Base-by-base conservation (phyloP, 805 yeast genomes). In the Phaffomyces antillensis region DNA sequence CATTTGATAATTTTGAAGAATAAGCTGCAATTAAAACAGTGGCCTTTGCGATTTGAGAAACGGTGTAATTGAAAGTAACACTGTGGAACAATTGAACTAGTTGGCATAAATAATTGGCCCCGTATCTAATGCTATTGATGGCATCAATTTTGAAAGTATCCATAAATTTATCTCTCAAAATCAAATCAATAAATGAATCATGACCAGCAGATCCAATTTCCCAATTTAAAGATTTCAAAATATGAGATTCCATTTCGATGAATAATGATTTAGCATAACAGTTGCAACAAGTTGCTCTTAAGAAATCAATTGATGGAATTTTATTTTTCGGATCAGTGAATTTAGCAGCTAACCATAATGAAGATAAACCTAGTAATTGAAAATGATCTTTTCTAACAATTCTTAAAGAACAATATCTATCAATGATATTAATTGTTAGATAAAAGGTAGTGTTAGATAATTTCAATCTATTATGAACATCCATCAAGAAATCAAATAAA, bases 311-410 rank as follows among this genome's bases (percentile, higher is more conserved):
- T 18, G 73, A 65, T 9, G 83, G 82, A 35, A 80, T 75, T 56
- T 78, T 78, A 52, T 75, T 75, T 63, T 89, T 77, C 49, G 78
- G 75, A 50, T 88, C 90, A 53, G 76, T 73, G 47, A 77, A 73
- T 61, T 90, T 90, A 33, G 95, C 76, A 3, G 96, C 89, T 17
- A 91, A 77, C 97, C 97, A 91, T 42, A 90, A 65, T 26, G 95
- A 81, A 2, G 95, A 82, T 52, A 95, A 78, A 26, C 95, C 95
- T 25, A 90, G 78, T 43, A 90, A 71, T 65, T 89, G 97, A 59
- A 84, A 82, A 59, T 88, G 95, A 49, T 84, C 86, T 52, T 83
- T 77, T 61, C 84, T 78, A 8, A 88, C 88, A 23, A 86, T 77
- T 52, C 95, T 74, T 52, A 79, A 78, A 39, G 95, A 82, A 59